Conservation (phyloP, 306 rosid species). For the Pyrus communis region DNA sequence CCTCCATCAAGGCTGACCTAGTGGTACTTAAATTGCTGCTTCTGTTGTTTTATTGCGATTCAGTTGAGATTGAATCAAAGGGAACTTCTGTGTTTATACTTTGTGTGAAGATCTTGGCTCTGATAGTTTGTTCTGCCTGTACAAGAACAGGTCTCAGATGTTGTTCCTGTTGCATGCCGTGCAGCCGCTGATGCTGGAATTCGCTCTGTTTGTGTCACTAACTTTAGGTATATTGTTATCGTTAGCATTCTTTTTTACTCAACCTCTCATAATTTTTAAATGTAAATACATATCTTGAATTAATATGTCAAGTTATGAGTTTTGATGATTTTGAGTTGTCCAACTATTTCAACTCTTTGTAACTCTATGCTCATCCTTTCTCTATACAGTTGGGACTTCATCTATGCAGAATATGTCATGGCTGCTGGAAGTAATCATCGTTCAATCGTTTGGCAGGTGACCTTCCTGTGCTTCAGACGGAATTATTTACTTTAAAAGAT, state of each 20-base stretch:
- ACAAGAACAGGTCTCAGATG: slow-evolving; percentile 72
- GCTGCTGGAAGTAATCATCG: slow-evolving; percentile 91
- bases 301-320: background rate
- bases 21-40: slow-evolving; percentile 51
- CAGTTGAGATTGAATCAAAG: background rate
- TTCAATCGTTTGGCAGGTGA: slow-evolving; percentile 95
- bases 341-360: background rate
- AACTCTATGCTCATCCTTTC: slow-evolving; percentile 9
- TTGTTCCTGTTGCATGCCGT: slow-evolving; percentile 93
- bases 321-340: background rate
- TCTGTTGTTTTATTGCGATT: background rate
- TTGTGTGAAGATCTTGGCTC: background rate
- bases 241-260: background rate
- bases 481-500: slow-evolving; percentile 5
- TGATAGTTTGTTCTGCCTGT: slow-evolving; percentile 1
- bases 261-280: background rate
- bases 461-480: slow-evolving; percentile 4
- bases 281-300: slow-evolving; percentile 4
- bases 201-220: slow-evolving; percentile 91
- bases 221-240: slow-evolving; percentile 62
- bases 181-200: slow-evolving; percentile 99
- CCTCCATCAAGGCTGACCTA: slow-evolving; percentile 82
- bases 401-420: slow-evolving; percentile 95
- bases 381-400: slow-evolving; percentile 90
- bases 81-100: background rate